Evolutionary conservation across 73 alveolate species (phyloP), one percentile per base, ranked within the genome.

Genomic region (Uronychia setigera): DNA sequence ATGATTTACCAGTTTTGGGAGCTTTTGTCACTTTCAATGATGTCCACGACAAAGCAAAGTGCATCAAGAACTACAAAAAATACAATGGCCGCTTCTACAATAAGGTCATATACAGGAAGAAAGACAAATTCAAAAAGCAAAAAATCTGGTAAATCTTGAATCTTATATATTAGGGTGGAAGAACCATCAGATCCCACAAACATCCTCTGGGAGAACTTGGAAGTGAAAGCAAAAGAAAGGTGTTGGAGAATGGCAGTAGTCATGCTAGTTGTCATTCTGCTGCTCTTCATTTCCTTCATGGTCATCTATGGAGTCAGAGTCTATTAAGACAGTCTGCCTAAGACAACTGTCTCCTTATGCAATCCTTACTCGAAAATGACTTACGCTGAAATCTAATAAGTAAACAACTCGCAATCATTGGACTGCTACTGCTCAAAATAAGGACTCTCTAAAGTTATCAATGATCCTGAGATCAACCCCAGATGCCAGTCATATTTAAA

Each of bases 11-110:
- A 26, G 74, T 29, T 14, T 30, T 82, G 0, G 89, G 89, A 0
- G 89, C 89, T 34, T 82, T 60, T 32, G 60, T 82, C 26, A 33
- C 74, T 25, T 82, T 82, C 59, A 29, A 60, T 31, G 58, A 82
- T 28, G 81, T 76, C 27, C 75, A 67, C n/a, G 59, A 32, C 33
- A 76, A 76, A 76, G 29, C 1, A 76, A 76, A 76, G 27, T 26
- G 29, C 46, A 5, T 76, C 9, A 76, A 76, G 30, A 27, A 76
- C 19, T 31, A 76, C 58, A 28, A 5, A 9, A 26, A 76, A 26
- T 26, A 28, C 81, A 29, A 76, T 26, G n/a, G n/a, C n/a, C 46
- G 59, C 9, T 31, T 26, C 81, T 76, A 58, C 59, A 76, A 76
- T 28, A 9, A 26, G 28, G 29, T 27, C 35, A 29, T 1, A 5